A percentile compares a stretch with the other conserved stretches of the same genome.
These are phyloP conservation scores for Mycocentrospora acerina DNA, from an alignment of 2,329 filamentous ascomycete genomes.

Conservation along the genomic window DNA sequence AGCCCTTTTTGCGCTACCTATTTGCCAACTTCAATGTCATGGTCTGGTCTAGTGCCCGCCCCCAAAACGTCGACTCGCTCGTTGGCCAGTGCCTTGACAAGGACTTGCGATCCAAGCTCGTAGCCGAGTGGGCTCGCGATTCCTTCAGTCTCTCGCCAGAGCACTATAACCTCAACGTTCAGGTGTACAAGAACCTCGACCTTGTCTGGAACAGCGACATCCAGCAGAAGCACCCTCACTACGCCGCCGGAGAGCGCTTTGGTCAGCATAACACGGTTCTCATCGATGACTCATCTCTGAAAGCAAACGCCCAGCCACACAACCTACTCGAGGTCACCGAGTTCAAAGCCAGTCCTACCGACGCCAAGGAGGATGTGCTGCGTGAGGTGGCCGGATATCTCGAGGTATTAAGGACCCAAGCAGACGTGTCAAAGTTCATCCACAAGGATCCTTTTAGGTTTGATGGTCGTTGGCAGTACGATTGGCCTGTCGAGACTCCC, in stretches of 20 bases:
- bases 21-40: constrained; percentile 75
- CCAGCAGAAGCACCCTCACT: constrained; percentile 46
- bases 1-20: constrained; percentile 71
- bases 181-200: constrained; percentile 86
- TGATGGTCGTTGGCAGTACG: constrained; percentile 28
- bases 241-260: constrained; percentile 56
- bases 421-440: constrained; percentile 66
- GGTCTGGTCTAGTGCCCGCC: constrained; percentile 86
- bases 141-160: constrained; percentile 64
- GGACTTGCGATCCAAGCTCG: constrained; percentile 56
- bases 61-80: constrained; percentile 70
- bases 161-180: constrained; percentile 71
- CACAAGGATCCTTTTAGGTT: constrained; percentile 37
- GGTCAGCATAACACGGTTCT: constrained; percentile 84
- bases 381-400: constrained; percentile 55
- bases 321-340: constrained; percentile 82
- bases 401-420: constrained; percentile 52
- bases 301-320: constrained; percentile 78
- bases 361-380: constrained; percentile 49
- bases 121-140: constrained; percentile 78
- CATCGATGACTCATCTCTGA: constrained; percentile 81
- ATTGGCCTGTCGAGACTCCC: constrained; percentile 22
- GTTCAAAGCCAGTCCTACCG: constrained; percentile 57
- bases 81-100: constrained; percentile 63
- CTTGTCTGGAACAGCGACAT: constrained; percentile 65